A percentile compares a stretch with the other conserved stretches of the same genome.
phyloP scores from a whole-genome alignment of 1,284 basidiomycete genomes.

The Taiwanofungus camphoratus region DNA sequence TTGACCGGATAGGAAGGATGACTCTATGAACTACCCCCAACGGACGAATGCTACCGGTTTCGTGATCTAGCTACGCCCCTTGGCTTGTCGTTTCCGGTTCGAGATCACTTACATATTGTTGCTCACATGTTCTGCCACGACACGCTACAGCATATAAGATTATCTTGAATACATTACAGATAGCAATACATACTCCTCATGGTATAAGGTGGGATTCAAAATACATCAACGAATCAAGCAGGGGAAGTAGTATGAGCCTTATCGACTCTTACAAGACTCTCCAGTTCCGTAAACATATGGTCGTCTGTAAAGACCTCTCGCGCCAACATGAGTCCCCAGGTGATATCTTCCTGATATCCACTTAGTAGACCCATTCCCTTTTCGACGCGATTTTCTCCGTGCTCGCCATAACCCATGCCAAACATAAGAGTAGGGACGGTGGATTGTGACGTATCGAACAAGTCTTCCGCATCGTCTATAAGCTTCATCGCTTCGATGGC shows the following conservation, averaged over 20 bases:
- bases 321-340: constrained; percentile 63
- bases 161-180: constrained; percentile 1
- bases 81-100: neutral
- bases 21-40: neutral
- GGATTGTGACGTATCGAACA: constrained; percentile 60
- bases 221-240: constrained; percentile 9
- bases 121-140: neutral
- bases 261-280: constrained; percentile 64
- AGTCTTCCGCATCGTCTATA: constrained; percentile 74
- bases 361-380: constrained; percentile 73
- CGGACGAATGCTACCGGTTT: neutral
- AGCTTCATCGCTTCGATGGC: constrained; percentile 82
- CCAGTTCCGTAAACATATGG: constrained; percentile 67
- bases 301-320: constrained; percentile 54
- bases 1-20: constrained; percentile 5
- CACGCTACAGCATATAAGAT: neutral
- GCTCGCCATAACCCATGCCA: constrained; percentile 74
- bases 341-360: constrained; percentile 58
- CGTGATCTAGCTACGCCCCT: neutral
- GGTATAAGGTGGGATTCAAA: constrained; percentile 14
- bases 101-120: neutral
- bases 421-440: constrained; percentile 55
- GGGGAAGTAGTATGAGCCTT: constrained; percentile 22
- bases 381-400: constrained; percentile 56
- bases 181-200: constrained; percentile 20